Conservation (phyloP, 768 basidiomycete genomes). For the Agrocybe chaxingu region DNA sequence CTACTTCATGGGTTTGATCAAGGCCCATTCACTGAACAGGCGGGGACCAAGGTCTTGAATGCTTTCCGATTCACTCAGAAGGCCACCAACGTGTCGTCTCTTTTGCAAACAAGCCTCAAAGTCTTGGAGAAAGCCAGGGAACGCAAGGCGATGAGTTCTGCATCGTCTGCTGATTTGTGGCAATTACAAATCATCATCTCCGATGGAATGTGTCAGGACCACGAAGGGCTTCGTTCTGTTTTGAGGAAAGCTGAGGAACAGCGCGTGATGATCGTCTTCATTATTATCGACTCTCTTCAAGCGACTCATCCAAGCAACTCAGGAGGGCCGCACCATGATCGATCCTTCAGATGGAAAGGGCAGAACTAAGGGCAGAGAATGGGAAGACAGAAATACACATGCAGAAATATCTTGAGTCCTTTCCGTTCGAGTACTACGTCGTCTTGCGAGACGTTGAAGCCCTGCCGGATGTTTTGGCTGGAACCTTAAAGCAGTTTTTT, state of each 20-base stretch:
- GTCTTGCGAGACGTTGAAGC: slow-evolving; percentile 90
- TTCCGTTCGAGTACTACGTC: slow-evolving; percentile 98
- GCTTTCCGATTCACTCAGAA: slow-evolving; percentile 89
- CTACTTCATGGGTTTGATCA: slow-evolving; percentile 84
- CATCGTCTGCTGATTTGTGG: slow-evolving; percentile 83
- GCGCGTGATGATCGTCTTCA: slow-evolving; percentile 92
- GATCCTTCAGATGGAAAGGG: slow-evolving; percentile 91
- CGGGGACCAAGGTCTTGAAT: slow-evolving; percentile 75
- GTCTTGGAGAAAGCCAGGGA: slow-evolving; percentile 79
- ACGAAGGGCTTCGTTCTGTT: slow-evolving; percentile 75
- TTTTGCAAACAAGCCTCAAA: slow-evolving; percentile 75
- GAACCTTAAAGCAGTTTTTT: slow-evolving; percentile 90
- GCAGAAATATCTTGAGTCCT: slow-evolving; percentile 88
- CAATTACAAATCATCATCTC: slow-evolving; percentile 98
- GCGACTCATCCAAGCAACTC: slow-evolving; percentile 18
- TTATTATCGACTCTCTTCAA: slow-evolving; percentile 89
- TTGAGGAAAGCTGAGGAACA: slow-evolving; percentile 86
- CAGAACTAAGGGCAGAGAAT: slow-evolving; percentile 76
- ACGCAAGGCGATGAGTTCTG: slow-evolving; percentile 53
- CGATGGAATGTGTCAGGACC: slow-evolving; percentile 98
- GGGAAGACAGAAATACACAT: slow-evolving; percentile 86
- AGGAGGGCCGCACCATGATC: slow-evolving; percentile 48
- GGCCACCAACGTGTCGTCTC: slow-evolving; percentile 79
- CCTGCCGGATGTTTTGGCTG: slow-evolving; percentile 84
- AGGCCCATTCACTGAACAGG: slow-evolving; percentile 77